Conservation (phyloP, 2,329 filamentous ascomycete species). For the Calonectria pauciramosa region DNA sequence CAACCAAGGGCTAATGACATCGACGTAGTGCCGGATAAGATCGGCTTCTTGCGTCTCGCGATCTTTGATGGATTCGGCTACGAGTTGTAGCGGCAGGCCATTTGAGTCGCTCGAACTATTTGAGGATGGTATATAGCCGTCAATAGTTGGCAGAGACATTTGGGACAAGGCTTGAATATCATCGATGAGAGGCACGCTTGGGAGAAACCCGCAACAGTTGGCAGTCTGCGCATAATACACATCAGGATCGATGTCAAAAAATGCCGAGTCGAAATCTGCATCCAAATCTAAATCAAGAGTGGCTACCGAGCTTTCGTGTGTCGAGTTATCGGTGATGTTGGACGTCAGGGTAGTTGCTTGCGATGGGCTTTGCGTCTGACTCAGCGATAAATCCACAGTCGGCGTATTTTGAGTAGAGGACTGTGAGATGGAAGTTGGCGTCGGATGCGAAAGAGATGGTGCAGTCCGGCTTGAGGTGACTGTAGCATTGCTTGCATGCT, state of each 20-base stretch:
- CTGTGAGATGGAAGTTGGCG: neutral
- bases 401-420: neutral
- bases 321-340: neutral
- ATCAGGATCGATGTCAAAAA: constrained; percentile 7
- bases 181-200: neutral
- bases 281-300: neutral
- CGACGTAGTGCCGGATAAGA: constrained; percentile 6
- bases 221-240: neutral
- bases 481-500: neutral
- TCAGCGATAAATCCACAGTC: neutral
- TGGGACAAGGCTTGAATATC: neutral
- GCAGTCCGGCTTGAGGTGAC: neutral
- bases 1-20: constrained; percentile 10
- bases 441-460: neutral
- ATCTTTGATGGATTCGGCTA: constrained; percentile 2
- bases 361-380: neutral
- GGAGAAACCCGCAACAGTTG: constrained; percentile 1
- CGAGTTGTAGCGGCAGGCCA: neutral
- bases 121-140: neutral
- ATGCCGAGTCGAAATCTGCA: neutral
- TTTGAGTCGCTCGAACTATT: neutral
- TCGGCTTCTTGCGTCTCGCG: neutral
- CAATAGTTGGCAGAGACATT: neutral
- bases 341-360: neutral
- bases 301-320: neutral